These are phyloP conservation scores for Cladosporium austrohemisphaericum DNA, from an alignment of 2,329 filamentous ascomycete genomes.

Conservation along the genomic window DNA sequence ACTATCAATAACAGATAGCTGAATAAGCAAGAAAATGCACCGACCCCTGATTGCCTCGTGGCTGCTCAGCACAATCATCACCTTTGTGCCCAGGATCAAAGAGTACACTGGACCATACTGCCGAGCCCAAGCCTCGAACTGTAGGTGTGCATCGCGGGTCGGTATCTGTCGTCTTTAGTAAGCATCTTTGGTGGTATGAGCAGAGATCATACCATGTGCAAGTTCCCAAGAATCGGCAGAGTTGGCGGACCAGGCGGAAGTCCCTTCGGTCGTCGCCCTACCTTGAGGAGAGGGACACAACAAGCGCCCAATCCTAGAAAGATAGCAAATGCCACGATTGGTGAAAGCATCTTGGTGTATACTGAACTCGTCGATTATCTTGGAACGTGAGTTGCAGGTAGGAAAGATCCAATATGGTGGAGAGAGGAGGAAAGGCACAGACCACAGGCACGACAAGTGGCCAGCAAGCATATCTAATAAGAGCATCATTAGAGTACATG, in stretches of 20 bases:
- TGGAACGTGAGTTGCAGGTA: too few relatives aligned
- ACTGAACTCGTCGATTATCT: too few relatives aligned
- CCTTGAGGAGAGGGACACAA: not conserved
- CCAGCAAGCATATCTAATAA: too few relatives aligned
- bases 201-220: conserved; percentile 23
- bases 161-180: conserved; percentile 35
- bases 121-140: conserved; percentile 19
- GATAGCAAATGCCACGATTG: too few relatives aligned
- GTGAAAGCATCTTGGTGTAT: too few relatives aligned
- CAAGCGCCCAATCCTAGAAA: too few relatives aligned
- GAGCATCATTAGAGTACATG: too few relatives aligned
- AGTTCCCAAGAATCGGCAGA: conserved; percentile 35
- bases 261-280: conserved; percentile 5
- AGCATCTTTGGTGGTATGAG: conserved; percentile 19
- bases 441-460: too few relatives aligned
- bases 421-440: too few relatives aligned
- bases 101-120: conserved; percentile 28
- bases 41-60: conserved; percentile 40
- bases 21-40: too few relatives aligned
- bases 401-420: too few relatives aligned
- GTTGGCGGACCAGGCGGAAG: conserved; percentile 33
- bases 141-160: conserved; percentile 22
- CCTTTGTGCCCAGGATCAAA: conserved; percentile 46
- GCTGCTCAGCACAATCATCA: conserved; percentile 45
- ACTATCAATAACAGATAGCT: not conserved